Evolutionary conservation across 73 alveolate species (phyloP).

Genomic region (Paramecium sexaurelia): DNA sequence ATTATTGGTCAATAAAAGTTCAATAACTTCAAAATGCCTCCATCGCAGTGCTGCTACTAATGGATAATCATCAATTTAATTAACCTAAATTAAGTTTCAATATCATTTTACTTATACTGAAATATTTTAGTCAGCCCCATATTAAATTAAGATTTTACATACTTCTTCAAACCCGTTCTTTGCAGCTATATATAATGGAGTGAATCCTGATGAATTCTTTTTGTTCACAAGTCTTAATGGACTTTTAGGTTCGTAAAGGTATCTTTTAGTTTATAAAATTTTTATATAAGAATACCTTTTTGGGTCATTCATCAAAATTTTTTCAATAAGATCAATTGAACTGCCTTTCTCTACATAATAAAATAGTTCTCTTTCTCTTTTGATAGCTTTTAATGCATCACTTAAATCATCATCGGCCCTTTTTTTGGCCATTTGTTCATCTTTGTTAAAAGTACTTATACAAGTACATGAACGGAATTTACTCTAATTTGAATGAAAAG

Average conservation of each 20-base stretch:
- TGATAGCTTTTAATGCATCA: background rate
- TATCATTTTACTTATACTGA: background rate
- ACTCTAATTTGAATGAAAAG: background rate
- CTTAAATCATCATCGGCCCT: background rate
- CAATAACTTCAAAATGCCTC: slow-evolving; percentile 21
- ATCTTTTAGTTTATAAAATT: background rate
- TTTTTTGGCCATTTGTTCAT: background rate
- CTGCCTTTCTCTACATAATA: slow-evolving; percentile 1
- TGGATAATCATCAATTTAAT: background rate
- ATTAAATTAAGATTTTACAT: slow-evolving; percentile 63
- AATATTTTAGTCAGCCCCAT: slow-evolving; percentile 72
- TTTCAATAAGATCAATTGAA: background rate
- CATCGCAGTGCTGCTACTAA: slow-evolving; percentile 37
- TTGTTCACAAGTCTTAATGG: slow-evolving; percentile 55
- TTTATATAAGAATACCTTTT: background rate
- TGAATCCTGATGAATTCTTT: slow-evolving; percentile 57
- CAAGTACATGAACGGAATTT: background rate
- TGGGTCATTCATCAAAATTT: slow-evolving; percentile 2
- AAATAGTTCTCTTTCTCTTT: slow-evolving; percentile 8
- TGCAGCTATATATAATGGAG: slow-evolving; percentile 82
- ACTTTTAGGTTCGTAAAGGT: slow-evolving; percentile 17
- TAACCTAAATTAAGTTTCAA: background rate
- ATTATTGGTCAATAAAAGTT: background rate
- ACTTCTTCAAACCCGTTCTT: slow-evolving; percentile 69
- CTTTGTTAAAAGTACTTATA: background rate